Percentiles rank a stretch among this genome's conserved stretches.
Evolutionary conservation across 257 asterid genomes (phyloP).

Genomic region (Solanum chiquidenum): DNA sequence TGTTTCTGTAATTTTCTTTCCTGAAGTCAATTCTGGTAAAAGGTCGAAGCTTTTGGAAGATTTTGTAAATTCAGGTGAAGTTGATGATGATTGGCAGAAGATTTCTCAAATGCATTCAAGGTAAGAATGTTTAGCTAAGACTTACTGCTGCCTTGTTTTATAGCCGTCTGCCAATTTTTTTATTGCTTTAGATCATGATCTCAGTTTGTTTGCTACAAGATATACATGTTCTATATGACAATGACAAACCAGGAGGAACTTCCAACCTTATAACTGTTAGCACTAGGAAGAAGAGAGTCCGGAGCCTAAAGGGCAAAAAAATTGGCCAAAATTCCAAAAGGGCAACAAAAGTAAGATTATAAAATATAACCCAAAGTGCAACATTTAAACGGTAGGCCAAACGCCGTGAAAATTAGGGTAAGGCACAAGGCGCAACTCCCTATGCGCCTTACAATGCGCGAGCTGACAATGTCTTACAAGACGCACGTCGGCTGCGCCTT

Average conservation of each 20-base stretch:
- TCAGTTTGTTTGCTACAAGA: not conserved
- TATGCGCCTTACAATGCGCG: too few relatives aligned
- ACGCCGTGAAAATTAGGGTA: too few relatives aligned
- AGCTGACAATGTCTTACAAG: too few relatives aligned
- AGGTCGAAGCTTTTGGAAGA: constrained; percentile 27
- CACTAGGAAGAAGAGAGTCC: not conserved
- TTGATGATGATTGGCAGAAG: not conserved
- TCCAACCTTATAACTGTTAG: not conserved
- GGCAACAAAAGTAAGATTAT: too few relatives aligned
- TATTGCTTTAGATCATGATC: not conserved
- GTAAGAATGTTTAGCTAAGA: not conserved
- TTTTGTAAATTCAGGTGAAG: constrained; percentile 16
- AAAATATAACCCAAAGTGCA: too few relatives aligned
- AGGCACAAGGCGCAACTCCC: too few relatives aligned
- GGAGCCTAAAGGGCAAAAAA: too few relatives aligned
- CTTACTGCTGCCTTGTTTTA: not conserved
- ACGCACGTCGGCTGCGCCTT: too few relatives aligned
- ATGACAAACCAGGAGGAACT: not conserved
- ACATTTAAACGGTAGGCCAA: too few relatives aligned
- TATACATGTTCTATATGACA: not conserved
- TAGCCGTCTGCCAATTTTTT: not conserved
- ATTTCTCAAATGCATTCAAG: not conserved
- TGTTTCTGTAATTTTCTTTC: not conserved
- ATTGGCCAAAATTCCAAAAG: too few relatives aligned
- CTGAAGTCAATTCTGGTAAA: constrained; percentile 24